Conservation (phyloP, 78 protist genomes). For the Dictyostelium discoideum region DNA sequence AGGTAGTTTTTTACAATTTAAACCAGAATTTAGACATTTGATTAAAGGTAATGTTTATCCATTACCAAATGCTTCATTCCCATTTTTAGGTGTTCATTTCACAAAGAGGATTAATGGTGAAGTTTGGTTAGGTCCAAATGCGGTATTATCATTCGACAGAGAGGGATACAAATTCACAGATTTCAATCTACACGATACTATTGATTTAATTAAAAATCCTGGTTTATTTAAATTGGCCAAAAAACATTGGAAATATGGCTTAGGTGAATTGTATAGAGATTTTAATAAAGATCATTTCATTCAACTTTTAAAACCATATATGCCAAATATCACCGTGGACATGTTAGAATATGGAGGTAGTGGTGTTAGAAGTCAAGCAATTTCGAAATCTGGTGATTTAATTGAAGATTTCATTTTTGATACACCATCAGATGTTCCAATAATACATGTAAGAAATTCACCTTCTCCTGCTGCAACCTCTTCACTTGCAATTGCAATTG, state of each 20-base stretch:
- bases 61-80: constrained; percentile 75
- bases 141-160: constrained; percentile 75
- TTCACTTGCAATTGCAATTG: constrained; percentile 81
- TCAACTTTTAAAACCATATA: constrained; percentile 8
- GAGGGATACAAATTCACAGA: constrained; percentile 70
- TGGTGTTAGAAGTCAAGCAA: constrained; percentile 78
- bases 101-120: constrained; percentile 75
- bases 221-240: constrained; percentile 21
- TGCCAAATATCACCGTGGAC: constrained; percentile 22
- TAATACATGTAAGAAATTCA: constrained; percentile 80
- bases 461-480: constrained; percentile 90
- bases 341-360: constrained; percentile 44
- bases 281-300: constrained; percentile 3
- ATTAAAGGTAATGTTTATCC: constrained; percentile 71
- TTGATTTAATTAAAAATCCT: background rate
- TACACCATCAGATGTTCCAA: background rate
- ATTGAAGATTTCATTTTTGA: constrained; percentile 83
- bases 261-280: constrained; percentile 17
- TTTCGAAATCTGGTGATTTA: constrained; percentile 51
- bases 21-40: constrained; percentile 13
- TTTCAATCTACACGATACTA: constrained; percentile 22
- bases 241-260: constrained; percentile 62
- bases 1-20: constrained; percentile 21
- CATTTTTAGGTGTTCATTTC: constrained; percentile 83
- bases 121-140: constrained; percentile 84